Percentiles rank a stretch among this genome's conserved stretches.
phyloP scores from a whole-genome alignment of 2,329 filamentous ascomycete species.

The Phyllosticta citrichinensis region DNA sequence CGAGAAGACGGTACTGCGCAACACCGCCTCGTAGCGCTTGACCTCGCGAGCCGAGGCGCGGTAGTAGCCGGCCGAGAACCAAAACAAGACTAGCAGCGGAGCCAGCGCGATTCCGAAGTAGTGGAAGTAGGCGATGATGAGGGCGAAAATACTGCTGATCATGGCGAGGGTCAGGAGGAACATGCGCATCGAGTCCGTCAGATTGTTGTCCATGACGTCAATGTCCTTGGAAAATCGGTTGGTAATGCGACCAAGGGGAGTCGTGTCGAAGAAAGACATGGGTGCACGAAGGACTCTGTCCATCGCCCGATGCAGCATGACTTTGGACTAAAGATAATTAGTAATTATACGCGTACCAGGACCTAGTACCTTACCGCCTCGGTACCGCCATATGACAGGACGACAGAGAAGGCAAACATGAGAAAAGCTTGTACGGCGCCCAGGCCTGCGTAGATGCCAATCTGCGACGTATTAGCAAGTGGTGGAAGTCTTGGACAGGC shows the following conservation, averaged over 20 bases:
- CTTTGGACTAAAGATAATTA: no score
- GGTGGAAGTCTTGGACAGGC: slow-evolving; percentile 6
- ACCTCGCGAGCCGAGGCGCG: slow-evolving; percentile 84
- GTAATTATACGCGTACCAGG: no score
- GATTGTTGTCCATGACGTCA: slow-evolving; percentile 89
- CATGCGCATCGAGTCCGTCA: slow-evolving; percentile 85
- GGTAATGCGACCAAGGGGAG: slow-evolving; percentile 85
- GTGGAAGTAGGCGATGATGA: slow-evolving; percentile 93
- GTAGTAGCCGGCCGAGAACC: slow-evolving; percentile 80
- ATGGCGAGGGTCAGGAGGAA: slow-evolving; percentile 77
- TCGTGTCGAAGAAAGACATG: slow-evolving; percentile 94
- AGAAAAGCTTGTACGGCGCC: slow-evolving; percentile 61
- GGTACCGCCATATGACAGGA: slow-evolving; percentile 70
- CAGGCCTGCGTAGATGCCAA: slow-evolving; percentile 59
- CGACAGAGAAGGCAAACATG: slow-evolving; percentile 71
- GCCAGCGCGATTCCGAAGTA: slow-evolving; percentile 67
- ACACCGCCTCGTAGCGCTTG: slow-evolving; percentile 84
- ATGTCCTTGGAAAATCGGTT: slow-evolving; percentile 95
- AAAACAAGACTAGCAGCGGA: slow-evolving; percentile 64
- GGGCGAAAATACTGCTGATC: slow-evolving; percentile 72
- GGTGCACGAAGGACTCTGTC: slow-evolving; percentile 59
- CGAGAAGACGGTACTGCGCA: slow-evolving; percentile 80
- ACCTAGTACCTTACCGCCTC: no score
- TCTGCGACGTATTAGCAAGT: slow-evolving; percentile 31
- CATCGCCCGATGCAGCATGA: slow-evolving; percentile 73